Base-by-base conservation (phyloP, 2,329 filamentous ascomycete genomes). In the Cladosporium sp. region DNA sequence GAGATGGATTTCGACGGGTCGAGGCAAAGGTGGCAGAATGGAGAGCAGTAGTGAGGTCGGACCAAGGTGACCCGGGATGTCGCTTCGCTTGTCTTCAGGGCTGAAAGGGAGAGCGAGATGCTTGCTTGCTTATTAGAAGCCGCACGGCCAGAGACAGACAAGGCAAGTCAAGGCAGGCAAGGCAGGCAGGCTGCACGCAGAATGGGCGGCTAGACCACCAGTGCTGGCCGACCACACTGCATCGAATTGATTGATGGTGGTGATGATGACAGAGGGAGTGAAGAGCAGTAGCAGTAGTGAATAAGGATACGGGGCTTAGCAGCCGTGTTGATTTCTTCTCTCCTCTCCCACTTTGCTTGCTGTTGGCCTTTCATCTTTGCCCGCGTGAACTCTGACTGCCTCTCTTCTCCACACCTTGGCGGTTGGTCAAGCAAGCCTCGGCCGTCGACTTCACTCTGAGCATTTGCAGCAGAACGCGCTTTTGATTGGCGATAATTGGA, bases 81-180 rank as follows among this genome's bases (percentile, higher is more conserved):
- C 15, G 38, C 38, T 40, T 40, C 18, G 22, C 27, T 4, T 9
- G 22, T 27, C 22, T 27, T 27, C 22, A 27, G 22, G 22, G 22
- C 22, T 27, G 22, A 27, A 27, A 27, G 22, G n/a, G 13, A 41
- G 39, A 27, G 22, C 22, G 39, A 46, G 45, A 27, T 30, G 45
- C 16, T 35, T 39, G 45, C 22, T 35, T 48, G 45, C 41, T 43
- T 43, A 4, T 27, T 27, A 27, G 22, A 27, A 27, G 22, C 22
- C 22, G 22, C 45, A 48, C 45, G 45, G 45, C 36, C 45, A 45
- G 42, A 29, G 39, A 22, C 39, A 41, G 39, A 18, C 39, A 41
- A 20, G n/a, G n/a, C n/a, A n/a, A n/a, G n/a, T n/a, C n/a, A n/a
- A n/a, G n/a, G n/a, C n/a, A n/a, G n/a, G n/a, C n/a, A n/a, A 40